phyloP scores from a whole-genome alignment of 352 stramenopile genomes.

The Lagenidium sp. region DNA sequence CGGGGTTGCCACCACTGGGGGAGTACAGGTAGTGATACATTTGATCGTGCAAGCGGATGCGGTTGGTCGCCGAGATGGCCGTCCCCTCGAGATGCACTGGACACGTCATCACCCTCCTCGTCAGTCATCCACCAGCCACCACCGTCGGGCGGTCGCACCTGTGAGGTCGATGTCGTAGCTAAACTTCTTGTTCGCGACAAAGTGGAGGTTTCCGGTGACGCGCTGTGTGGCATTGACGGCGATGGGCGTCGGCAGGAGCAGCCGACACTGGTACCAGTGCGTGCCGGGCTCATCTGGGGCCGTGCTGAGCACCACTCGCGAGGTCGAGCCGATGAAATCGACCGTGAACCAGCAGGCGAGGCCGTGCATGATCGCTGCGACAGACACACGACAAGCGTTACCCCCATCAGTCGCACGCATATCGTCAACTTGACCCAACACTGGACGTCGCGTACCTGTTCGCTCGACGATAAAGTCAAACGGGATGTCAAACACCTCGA shows the following conservation, averaged over 20 bases:
- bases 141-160: constrained; percentile 32
- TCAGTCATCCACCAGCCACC: constrained; percentile 1
- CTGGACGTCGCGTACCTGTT: constrained; percentile 41
- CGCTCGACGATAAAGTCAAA: constrained; percentile 84
- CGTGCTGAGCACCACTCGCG: constrained; percentile 82
- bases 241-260: constrained; percentile 86
- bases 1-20: too few relatives aligned
- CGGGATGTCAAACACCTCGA: constrained; percentile 88
- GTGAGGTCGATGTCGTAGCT: constrained; percentile 93
- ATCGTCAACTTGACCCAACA: too few relatives aligned
- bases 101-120: neutral
- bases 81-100: constrained; percentile 87
- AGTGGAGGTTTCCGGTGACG: constrained; percentile 85
- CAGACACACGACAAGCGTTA: too few relatives aligned
- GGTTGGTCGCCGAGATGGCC: constrained; percentile 69
- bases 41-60: constrained; percentile 91
- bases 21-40: constrained; percentile 92
- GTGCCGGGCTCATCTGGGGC: constrained; percentile 59
- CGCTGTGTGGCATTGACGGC: constrained; percentile 88
- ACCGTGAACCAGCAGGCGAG: constrained; percentile 99
- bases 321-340: constrained; percentile 90
- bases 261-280: constrained; percentile 91
- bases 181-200: constrained; percentile 94
- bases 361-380: constrained; percentile 88
- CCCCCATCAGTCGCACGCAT: too few relatives aligned